Conservation (phyloP, 1,284 basidiomycete genomes). For the Thelephora terrestris region DNA sequence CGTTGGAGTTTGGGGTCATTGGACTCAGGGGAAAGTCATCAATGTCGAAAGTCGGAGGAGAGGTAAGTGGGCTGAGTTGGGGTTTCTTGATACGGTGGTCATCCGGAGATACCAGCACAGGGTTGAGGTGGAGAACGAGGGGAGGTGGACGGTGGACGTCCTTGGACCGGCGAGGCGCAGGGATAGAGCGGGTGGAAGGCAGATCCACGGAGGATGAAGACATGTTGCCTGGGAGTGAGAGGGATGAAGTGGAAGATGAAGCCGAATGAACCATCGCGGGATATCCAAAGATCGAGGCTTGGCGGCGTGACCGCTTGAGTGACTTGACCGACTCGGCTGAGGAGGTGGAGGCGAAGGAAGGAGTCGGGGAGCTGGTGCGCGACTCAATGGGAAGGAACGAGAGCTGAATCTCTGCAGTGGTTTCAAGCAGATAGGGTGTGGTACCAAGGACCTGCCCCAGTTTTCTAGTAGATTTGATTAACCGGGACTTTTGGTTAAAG, state of each 20-base stretch:
- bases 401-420: slow-evolving; percentile 12
- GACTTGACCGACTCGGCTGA: slow-evolving; percentile 1
- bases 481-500: slow-evolving; percentile 37
- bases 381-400: slow-evolving; percentile 18
- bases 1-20: neutral
- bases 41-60: slow-evolving; percentile 9
- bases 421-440: slow-evolving; percentile 41
- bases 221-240: slow-evolving; percentile 12
- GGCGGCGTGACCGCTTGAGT: slow-evolving; percentile 19
- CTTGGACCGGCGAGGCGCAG: slow-evolving; percentile 9
- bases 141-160: slow-evolving; percentile 14
- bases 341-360: slow-evolving; percentile 9
- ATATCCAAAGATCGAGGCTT: slow-evolving; percentile 26
- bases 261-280: slow-evolving; percentile 19
- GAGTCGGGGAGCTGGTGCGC: slow-evolving; percentile 5
- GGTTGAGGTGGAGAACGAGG: slow-evolving; percentile 22
- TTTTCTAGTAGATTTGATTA: slow-evolving; percentile 50
- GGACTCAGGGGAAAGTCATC: neutral
- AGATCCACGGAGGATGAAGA: slow-evolving; percentile 5
- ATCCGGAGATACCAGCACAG: slow-evolving; percentile 15
- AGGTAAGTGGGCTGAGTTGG: slow-evolving; percentile 14
- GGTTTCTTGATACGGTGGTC: slow-evolving; percentile 13
- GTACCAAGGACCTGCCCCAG: slow-evolving; percentile 46
- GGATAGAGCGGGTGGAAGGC: neutral
- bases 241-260: slow-evolving; percentile 23